Evolutionary conservation across 768 basidiomycete genomes (phyloP).

Genomic region (Leccinellum luteum): DNA sequence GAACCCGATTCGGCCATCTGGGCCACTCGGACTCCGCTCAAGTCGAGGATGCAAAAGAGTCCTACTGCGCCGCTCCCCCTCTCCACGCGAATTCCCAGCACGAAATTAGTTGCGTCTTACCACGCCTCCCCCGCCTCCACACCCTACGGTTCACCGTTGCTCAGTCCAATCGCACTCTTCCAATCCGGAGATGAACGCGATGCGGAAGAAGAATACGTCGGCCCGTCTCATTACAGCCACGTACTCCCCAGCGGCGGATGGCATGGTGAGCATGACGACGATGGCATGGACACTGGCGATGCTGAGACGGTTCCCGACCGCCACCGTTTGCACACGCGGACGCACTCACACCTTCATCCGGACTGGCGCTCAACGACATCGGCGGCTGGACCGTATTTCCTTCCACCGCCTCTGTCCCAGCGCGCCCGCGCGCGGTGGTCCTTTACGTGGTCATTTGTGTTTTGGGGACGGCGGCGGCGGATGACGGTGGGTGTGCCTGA

Average conservation of each 20-base stretch:
- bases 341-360: not conserved
- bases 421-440: slow-evolving; percentile 24
- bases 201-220: slow-evolving; percentile 41
- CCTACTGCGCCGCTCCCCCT: slow-evolving; percentile 39
- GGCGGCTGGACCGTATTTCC: slow-evolving; percentile 31
- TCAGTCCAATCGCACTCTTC: slow-evolving; percentile 36
- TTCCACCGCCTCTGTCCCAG: slow-evolving; percentile 36
- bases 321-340: not conserved
- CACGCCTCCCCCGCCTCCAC: slow-evolving; percentile 38
- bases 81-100: slow-evolving; percentile 40
- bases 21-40: slow-evolving; percentile 44
- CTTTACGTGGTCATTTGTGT: slow-evolving; percentile 52
- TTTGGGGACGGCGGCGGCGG: slow-evolving; percentile 54
- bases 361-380: not conserved
- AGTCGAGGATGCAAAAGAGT: slow-evolving; percentile 35
- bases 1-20: slow-evolving; percentile 38
- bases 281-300: not conserved
- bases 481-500: slow-evolving; percentile 45
- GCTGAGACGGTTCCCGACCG: not conserved
- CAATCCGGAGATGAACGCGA: slow-evolving; percentile 46
- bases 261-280: slow-evolving; percentile 25
- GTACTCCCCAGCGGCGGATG: slow-evolving; percentile 30
- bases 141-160: slow-evolving; percentile 39
- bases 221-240: slow-evolving; percentile 48
- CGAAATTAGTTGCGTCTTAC: slow-evolving; percentile 34